Base-by-base conservation (phyloP, 2,329 filamentous ascomycete genomes). In the Trichoderma atrobrunneum region DNA sequence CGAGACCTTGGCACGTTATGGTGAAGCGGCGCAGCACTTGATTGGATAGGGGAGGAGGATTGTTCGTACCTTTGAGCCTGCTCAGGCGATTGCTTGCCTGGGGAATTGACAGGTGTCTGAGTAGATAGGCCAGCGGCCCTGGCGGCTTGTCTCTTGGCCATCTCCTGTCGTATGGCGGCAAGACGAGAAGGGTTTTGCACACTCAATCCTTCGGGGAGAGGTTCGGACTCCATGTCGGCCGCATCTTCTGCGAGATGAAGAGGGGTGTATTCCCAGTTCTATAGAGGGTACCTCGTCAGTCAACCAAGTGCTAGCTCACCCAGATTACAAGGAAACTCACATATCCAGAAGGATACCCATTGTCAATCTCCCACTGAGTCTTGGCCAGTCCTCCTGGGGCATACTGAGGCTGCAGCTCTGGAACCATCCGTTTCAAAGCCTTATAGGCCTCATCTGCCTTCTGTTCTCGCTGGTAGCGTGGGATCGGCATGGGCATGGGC, bases 1-100 rank as follows among this genome's bases (percentile, higher is more conserved):
- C 67, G 67, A 54, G 67, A 59, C 57, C 57, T 51, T 48, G 67
- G 60, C 57, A 28, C 67, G 48, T 62, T 70, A 12, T 61, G 51
- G 28, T 39, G 57, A 36, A 51, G 60, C 24, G 34, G 21, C 3
- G 39, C 57, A 51, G 57, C 11, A 51, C 43, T n/a, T 10, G 30
- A 54, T 26, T 8, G 28, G 39, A 61, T 34, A 21, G 57, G 48
- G 18, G 26, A n/a, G n/a, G 67, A 11, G 18, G 10, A 36, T 32
- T 32, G 34, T 51, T 61, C 67, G 61, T 70, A 70, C 67, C 67
- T 62, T 34, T 51, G 39, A 34, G 67, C 48, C 14, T 34, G 34
- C 5, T 54, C 48, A 14, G 48, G 48, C 10, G 48, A 54, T 14
- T 54, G 43, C 43, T 51, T 39, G 7, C 28, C 66, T 10, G 39